Conservation (phyloP, 805 yeast genomes). For the Lachancea quebecensis region DNA sequence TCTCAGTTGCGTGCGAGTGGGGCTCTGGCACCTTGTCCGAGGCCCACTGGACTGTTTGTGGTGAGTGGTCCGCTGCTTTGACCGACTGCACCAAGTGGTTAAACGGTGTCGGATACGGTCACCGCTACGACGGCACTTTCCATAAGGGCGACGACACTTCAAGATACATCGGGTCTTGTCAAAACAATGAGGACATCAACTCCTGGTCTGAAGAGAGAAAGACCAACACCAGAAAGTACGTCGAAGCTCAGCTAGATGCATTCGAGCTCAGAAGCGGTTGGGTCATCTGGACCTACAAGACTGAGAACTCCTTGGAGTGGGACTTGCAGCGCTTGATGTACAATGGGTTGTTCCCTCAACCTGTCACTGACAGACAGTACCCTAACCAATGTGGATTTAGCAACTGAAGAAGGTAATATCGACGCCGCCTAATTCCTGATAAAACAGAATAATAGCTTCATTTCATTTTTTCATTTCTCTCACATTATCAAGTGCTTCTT, state of each 20-base stretch:
- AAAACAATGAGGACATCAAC: slow-evolving; percentile 36
- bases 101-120: slow-evolving; percentile 79
- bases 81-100: slow-evolving; percentile 88
- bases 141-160: slow-evolving; percentile 28
- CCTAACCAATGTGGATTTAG: slow-evolving; percentile 56
- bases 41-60: slow-evolving; percentile 68
- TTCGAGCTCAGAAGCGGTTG: slow-evolving; percentile 72
- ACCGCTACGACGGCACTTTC: slow-evolving; percentile 67
- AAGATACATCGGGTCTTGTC: slow-evolving; percentile 56
- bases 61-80: slow-evolving; percentile 89
- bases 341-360: slow-evolving; percentile 71
- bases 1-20: slow-evolving; percentile 48
- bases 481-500: no score
- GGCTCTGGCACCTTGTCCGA: slow-evolving; percentile 41
- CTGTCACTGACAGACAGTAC: slow-evolving; percentile 59
- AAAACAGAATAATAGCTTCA: no score
- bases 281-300: slow-evolving; percentile 93
- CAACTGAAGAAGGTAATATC: neutral
- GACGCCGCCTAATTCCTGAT: no score
- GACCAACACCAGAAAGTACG: slow-evolving; percentile 53
- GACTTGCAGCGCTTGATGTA: slow-evolving; percentile 57
- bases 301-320: slow-evolving; percentile 82
- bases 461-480: no score
- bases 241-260: slow-evolving; percentile 91
- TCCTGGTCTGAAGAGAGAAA: slow-evolving; percentile 57